Evolutionary conservation across 768 basidiomycete genomes (phyloP).

Genomic region (Panus rudis): DNA sequence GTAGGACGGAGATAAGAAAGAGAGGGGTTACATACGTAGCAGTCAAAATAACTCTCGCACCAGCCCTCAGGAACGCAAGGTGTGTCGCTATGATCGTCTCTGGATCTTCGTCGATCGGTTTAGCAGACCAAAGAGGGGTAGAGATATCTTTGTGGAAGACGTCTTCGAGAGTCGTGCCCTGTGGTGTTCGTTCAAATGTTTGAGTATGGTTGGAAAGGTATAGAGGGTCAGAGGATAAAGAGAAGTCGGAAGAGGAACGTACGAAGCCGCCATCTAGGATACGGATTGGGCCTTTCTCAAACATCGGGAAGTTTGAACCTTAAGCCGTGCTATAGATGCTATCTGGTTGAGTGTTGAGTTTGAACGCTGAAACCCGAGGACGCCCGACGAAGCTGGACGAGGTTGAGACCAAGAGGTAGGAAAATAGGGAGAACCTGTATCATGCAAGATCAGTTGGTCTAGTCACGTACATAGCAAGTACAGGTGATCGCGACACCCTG

Average conservation of each 20-base stretch:
- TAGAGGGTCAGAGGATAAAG: not conserved
- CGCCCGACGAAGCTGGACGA: too few species aligned
- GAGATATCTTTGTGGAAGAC: constrained; percentile 40
- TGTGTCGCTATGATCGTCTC: constrained; percentile 53
- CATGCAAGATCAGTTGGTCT: too few species aligned
- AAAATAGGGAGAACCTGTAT: too few species aligned
- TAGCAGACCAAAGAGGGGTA: constrained; percentile 67
- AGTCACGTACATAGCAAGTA: too few species aligned
- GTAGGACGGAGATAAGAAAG: not conserved
- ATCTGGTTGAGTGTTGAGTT: too few species aligned
- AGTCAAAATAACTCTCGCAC: constrained; percentile 60
- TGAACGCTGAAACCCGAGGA: too few species aligned
- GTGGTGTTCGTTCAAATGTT: not conserved
- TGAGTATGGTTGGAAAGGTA: not conserved
- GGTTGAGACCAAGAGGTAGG: too few species aligned
- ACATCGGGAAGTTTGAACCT: too few species aligned
- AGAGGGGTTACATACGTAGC: constrained; percentile 44
- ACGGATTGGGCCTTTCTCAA: too few species aligned
- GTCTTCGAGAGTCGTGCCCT: constrained; percentile 63
- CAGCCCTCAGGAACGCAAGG: constrained; percentile 54
- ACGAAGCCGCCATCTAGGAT: constrained; percentile 17
- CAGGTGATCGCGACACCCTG: too few species aligned
- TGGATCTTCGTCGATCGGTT: constrained; percentile 47
- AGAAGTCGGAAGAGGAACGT: not conserved
- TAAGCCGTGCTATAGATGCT: too few species aligned